Evolutionary conservation across 2,329 filamentous ascomycete species (phyloP), one percentile per base, ranked within the genome.

Genomic region (Trichoderma sp.): DNA sequence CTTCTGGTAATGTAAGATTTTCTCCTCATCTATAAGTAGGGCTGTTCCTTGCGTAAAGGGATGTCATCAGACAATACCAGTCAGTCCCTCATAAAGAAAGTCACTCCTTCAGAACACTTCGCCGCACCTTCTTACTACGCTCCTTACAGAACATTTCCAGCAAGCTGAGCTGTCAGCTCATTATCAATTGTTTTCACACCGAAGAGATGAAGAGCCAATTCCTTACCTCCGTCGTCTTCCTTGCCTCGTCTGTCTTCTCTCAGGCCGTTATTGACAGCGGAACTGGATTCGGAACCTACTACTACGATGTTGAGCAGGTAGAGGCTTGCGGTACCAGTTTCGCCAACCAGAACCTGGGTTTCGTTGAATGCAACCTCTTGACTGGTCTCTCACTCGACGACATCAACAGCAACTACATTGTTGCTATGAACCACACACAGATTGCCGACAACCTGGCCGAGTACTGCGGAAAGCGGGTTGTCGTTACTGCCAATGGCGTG

Each of bases 391-490:
- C 67, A 1, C 50, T 68, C 15, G 45, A 67, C 44, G 48, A 67
- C 21, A 59, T 69, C 17, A 48, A 67, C 50, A 60, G 52, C 56
- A 67, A 67, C 65, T 51, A 69, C 45, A n/a, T 69, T 10, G 66
- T 69, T 56, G 68, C 68, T 28, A 69, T 69, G 68, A 68, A 62
- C 65, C 67, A 68, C 55, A 62, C 66, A 14, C 58, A 47, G 5
- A 63, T 69, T 19, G 48, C 62, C 12, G 63, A 39, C 15, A 43
- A 66, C n/a, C 43, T 64, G 14, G 66, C 67, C 45, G 50, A 63
- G 45, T 69, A 69, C 55, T 69, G 68, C 39, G 68, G 68, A 55
- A 69, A 68, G 51, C 30, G 62, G 7, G 67, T 69, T 21, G 51
- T 67, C 17, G 67, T 69, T 41, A 68, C 67, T 21, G 67, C 57